Percentiles rank a stretch among this genome's conserved stretches.
Evolutionary conservation across 345 rosid genomes (phyloP).

Genomic region (Aquilaria malaccensis): DNA sequence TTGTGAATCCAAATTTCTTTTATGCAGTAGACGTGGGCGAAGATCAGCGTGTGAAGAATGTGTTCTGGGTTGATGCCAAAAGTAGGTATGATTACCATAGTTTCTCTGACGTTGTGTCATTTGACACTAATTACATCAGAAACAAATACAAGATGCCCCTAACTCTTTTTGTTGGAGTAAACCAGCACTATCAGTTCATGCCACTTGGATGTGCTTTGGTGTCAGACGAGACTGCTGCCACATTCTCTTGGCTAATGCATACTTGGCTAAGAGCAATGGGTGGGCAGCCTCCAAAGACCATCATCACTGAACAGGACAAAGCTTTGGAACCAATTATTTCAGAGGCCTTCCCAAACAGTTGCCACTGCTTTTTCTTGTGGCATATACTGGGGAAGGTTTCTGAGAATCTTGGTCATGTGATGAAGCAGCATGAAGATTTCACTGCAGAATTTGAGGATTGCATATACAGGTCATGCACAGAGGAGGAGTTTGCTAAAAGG

Average conservation of each 20-base stretch:
- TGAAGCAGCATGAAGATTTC: constrained; percentile 42
- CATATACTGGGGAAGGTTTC: constrained; percentile 44
- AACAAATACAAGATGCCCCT: constrained; percentile 65
- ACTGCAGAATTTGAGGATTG: constrained; percentile 54
- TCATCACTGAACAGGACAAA: constrained; percentile 49
- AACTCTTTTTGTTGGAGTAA: constrained; percentile 54
- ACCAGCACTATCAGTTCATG: constrained; percentile 58
- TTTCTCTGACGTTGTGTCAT: constrained; percentile 57
- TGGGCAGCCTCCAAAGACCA: constrained; percentile 50
- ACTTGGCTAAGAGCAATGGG: constrained; percentile 66
- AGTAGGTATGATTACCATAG: constrained; percentile 50
- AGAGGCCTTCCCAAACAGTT: constrained; percentile 40
- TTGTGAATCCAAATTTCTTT: constrained; percentile 52
- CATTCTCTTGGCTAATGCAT: constrained; percentile 59
- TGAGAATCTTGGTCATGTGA: constrained; percentile 46
- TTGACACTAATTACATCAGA: constrained; percentile 48
- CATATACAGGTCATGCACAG: constrained; percentile 57
- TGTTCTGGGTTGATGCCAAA: constrained; percentile 66
- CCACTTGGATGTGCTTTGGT: constrained; percentile 63
- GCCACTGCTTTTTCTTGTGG: constrained; percentile 55
- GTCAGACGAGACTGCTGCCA: constrained; percentile 47
- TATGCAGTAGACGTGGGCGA: constrained; percentile 56
- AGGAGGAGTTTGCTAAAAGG: constrained; percentile 45
- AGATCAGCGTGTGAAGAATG: constrained; percentile 49
- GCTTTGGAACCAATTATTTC: constrained; percentile 34